Evolutionary conservation across 108 stramenopile genomes (phyloP), one percentile per base, ranked within the genome.

Genomic region (Nitzschia sp.): DNA sequence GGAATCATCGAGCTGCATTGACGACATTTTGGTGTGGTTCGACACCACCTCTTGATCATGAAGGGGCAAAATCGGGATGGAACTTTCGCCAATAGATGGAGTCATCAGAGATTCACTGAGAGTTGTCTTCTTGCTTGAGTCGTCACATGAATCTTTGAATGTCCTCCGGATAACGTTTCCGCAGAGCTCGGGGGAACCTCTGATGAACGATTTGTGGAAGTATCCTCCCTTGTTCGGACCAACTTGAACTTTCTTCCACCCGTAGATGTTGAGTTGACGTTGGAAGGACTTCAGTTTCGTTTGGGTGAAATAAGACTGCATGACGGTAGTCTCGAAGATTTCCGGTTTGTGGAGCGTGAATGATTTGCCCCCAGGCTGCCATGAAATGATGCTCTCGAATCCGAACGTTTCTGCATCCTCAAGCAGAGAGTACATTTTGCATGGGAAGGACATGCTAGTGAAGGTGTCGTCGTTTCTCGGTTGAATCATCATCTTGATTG

Each of bases 181-280:
- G 23, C 36, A 63, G 23, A 71, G 61, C 25, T 62, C 32, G 2
- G 27, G 62, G 2, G 29, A 26, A 15, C 74, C 75, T 1, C 72
- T 57, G 9, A 73, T 31, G 28, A 81, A 81, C 53, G 15, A 49
- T n/a, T 57, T 27, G 47, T 81, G 80, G 17, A 38, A 54, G 68
- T 85, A 70, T 3, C 64, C 71, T 36, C 79, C 79, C 36, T 45
- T 67, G 54, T 80, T 75, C 2, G 27, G 59, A 1, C 85, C 81
- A 19, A 34, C 25, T 1, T 38, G 38, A 11, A 63, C 32, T 27
- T 28, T 24, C 33, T 59, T 51, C 17, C 8, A 80, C 3, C 74
- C 79, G 48, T 80, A 80, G 35, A 70, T 9, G 47, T 75, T 75
- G 21, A 80, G 48, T 36, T 80, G 79, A 3, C 79, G 48, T 25